These are phyloP conservation scores for Amauroascus verrucosus DNA, from an alignment of 2,329 filamentous ascomycete genomes.

Conservation along the genomic window DNA sequence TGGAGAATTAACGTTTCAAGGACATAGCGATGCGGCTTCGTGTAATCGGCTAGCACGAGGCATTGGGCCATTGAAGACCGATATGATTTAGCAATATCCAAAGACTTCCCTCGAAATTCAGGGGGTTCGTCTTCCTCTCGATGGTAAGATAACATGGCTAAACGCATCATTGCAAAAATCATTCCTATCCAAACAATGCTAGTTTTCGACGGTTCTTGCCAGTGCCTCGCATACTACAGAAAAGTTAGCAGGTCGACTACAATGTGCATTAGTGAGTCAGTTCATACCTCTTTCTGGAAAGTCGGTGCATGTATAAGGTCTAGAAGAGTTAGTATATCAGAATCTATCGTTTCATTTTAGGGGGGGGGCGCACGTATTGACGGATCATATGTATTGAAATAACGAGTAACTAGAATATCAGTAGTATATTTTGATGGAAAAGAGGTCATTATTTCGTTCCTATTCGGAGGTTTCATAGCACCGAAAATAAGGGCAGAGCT, in stretches of 20 bases:
- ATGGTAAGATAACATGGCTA: slow-evolving; percentile 53
- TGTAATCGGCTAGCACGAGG: slow-evolving; percentile 53
- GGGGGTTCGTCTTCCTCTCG: slow-evolving; percentile 53
- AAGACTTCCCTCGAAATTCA: slow-evolving; percentile 49
- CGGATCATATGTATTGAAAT: slow-evolving; percentile 73
- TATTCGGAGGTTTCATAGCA: slow-evolving; percentile 56
- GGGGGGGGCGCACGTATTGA: slow-evolving; percentile 44
- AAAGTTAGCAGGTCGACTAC: not conserved
- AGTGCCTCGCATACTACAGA: slow-evolving; percentile 50
- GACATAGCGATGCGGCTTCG: slow-evolving; percentile 49
- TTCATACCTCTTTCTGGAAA: slow-evolving; percentile 60
- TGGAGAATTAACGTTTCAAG: slow-evolving; percentile 54
- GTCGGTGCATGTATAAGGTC: slow-evolving; percentile 73
- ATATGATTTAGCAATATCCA: slow-evolving; percentile 37
- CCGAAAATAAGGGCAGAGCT: slow-evolving; percentile 73
- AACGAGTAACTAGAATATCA: slow-evolving; percentile 75
- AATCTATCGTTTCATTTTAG: not conserved
- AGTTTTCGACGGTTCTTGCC: slow-evolving; percentile 48
- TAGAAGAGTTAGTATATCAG: slow-evolving; percentile 9
- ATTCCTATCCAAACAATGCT: slow-evolving; percentile 53
- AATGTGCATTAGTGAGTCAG: slow-evolving; percentile 11
- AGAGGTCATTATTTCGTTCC: slow-evolving; percentile 65
- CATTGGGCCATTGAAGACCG: slow-evolving; percentile 53
- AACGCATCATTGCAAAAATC: slow-evolving; percentile 54
- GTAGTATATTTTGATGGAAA: slow-evolving; percentile 73